phyloP scores from a whole-genome alignment of 192 early-diverging fungal species.

The Spizellomyces punctatus region DNA sequence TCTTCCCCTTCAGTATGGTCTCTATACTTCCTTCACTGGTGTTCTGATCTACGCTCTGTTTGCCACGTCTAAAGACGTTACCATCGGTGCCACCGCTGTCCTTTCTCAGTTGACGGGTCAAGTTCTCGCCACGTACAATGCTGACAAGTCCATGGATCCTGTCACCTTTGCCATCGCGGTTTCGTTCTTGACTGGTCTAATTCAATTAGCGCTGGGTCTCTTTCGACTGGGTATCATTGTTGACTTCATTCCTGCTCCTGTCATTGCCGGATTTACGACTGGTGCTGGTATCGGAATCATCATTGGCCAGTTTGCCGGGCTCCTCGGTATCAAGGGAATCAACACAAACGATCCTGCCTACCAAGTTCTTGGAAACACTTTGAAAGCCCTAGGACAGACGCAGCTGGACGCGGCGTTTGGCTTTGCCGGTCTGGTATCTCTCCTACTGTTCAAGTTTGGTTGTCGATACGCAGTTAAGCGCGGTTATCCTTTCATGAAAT shows the following conservation, averaged over 20 bases:
- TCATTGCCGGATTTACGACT: constrained; percentile 86
- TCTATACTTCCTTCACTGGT: constrained; percentile 77
- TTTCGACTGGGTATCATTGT: constrained; percentile 83
- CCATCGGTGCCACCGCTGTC: constrained; percentile 77
- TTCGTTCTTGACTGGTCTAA: constrained; percentile 73
- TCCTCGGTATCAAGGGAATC: constrained; percentile 77
- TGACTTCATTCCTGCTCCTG: constrained; percentile 80
- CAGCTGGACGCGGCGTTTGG: constrained; percentile 67
- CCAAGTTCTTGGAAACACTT: constrained; percentile 73
- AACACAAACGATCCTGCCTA: constrained; percentile 72
- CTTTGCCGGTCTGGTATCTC: constrained; percentile 45
- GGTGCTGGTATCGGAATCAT: constrained; percentile 81
- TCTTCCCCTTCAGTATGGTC: constrained; percentile 71
- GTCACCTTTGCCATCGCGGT: constrained; percentile 62
- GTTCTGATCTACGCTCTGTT: constrained; percentile 69
- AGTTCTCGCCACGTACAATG: constrained; percentile 45
- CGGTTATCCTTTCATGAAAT: constrained; percentile 49
- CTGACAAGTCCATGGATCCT: constrained; percentile 22
- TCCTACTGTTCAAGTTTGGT: constrained; percentile 45
- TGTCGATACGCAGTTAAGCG: constrained; percentile 11
- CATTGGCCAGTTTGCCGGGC: constrained; percentile 76
- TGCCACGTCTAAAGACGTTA: constrained; percentile 73
- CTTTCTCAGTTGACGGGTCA: constrained; percentile 77
- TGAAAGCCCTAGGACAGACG: constrained; percentile 42
- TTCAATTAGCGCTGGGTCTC: constrained; percentile 72